Evolutionary conservation across 2,329 filamentous ascomycete species (phyloP).

Genomic region (Cladosporium velox): DNA sequence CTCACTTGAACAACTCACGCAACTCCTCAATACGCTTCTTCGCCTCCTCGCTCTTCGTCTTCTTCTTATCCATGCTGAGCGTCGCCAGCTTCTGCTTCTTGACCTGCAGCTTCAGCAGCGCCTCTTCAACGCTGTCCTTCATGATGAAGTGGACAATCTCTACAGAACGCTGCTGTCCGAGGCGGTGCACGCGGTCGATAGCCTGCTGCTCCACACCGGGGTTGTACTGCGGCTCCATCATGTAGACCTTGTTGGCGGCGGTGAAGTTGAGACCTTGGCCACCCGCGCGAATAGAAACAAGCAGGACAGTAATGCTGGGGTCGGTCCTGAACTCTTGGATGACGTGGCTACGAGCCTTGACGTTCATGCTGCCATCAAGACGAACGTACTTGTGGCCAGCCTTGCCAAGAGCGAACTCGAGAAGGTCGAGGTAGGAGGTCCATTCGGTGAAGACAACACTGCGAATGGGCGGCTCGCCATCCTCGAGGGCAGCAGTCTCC

Average conservation of each 20-base stretch:
- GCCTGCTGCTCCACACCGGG: conserved; percentile 93
- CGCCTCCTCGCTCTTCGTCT: conserved; percentile 62
- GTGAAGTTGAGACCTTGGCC: conserved; percentile 91
- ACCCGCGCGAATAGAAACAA: conserved; percentile 90
- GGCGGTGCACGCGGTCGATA: conserved; percentile 85
- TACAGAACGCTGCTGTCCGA: conserved; percentile 88
- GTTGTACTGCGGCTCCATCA: conserved; percentile 99
- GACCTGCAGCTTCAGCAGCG: conserved; percentile 83
- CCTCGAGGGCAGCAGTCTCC: conserved; percentile 61
- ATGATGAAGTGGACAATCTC: conserved; percentile 89
- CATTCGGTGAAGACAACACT: conserved; percentile 93
- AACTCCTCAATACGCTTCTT: conserved; percentile 66
- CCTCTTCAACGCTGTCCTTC: conserved; percentile 87
- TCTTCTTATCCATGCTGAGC: conserved; percentile 70
- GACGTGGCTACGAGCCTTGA: conserved; percentile 70
- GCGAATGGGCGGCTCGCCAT: conserved; percentile 69
- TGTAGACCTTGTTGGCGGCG: conserved; percentile 80
- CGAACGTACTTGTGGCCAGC: conserved; percentile 70
- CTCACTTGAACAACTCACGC: conserved; percentile 56
- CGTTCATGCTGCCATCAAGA: conserved; percentile 88
- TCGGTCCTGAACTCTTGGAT: conserved; percentile 79
- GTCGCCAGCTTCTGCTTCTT: conserved; percentile 92
- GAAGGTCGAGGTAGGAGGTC: conserved; percentile 92
- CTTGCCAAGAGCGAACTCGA: conserved; percentile 74
- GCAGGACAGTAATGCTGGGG: conserved; percentile 70